These are phyloP conservation scores for Zygosaccharomyces pseudobailii DNA, from an alignment of 1,139 yeast genomes.

Conservation along the genomic window DNA sequence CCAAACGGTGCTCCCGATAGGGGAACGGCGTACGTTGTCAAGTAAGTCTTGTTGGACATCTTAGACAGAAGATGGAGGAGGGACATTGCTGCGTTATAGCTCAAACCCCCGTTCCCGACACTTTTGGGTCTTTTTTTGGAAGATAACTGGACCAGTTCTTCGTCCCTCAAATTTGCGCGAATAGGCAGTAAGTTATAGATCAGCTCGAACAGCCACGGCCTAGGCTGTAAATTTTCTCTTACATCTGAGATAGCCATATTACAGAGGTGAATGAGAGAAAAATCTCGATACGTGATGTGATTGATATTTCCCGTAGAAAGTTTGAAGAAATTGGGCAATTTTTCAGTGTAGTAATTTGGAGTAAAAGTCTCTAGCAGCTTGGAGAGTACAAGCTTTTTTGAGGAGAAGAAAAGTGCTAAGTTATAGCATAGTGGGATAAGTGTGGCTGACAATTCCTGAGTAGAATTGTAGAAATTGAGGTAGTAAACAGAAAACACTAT, in stretches of 20 bases:
- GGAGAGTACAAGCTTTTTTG: slow-evolving; percentile 42
- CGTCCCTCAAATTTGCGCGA: slow-evolving; percentile 32
- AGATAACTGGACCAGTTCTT: slow-evolving; percentile 23
- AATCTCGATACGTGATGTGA: slow-evolving; percentile 54
- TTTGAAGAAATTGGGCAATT: slow-evolving; percentile 47
- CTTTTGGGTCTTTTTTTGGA: slow-evolving; percentile 27
- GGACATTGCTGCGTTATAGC: slow-evolving; percentile 56
- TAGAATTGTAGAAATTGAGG: slow-evolving; percentile 46
- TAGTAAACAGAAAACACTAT: slow-evolving; percentile 53
- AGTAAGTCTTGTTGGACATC: slow-evolving; percentile 23
- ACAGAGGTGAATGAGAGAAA: slow-evolving; percentile 50
- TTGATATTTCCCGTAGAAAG: slow-evolving; percentile 28
- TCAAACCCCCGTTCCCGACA: slow-evolving; percentile 38
- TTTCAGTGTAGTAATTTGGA: slow-evolving; percentile 38
- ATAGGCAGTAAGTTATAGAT: slow-evolving; percentile 57
- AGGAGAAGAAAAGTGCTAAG: slow-evolving; percentile 55
- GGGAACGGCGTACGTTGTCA: slow-evolving; percentile 19
- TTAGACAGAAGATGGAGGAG: slow-evolving; percentile 50
- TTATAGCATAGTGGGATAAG: slow-evolving; percentile 57
- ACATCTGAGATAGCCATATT: slow-evolving; percentile 37
- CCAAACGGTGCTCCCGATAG: slow-evolving; percentile 11
- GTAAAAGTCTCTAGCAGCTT: slow-evolving; percentile 44
- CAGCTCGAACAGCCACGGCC: slow-evolving; percentile 50
- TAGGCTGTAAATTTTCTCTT: slow-evolving; percentile 35
- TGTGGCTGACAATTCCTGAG: slow-evolving; percentile 40